Evolutionary conservation across 2,329 filamentous ascomycete species (phyloP).

Genomic region (Aureobasidium zeae): DNA sequence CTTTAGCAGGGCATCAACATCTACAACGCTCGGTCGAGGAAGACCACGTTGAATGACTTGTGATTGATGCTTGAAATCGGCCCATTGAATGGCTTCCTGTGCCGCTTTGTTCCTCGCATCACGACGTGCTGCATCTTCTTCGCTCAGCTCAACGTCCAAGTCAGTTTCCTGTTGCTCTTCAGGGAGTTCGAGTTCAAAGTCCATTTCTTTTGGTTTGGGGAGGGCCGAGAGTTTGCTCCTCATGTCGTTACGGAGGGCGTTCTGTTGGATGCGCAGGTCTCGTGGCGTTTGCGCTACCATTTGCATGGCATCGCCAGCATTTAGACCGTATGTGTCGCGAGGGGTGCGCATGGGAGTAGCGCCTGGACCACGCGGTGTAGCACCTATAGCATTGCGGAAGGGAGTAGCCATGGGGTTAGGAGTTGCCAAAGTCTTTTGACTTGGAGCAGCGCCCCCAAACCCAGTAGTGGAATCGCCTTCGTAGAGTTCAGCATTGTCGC

Average conservation of each 20-base stretch:
- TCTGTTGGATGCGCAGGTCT: constrained; percentile 63
- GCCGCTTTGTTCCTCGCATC: constrained; percentile 58
- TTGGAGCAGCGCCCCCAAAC: constrained; percentile 74
- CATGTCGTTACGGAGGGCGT: constrained; percentile 59
- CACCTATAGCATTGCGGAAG: constrained; percentile 54
- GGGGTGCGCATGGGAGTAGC: constrained; percentile 83
- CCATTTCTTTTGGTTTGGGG: constrained; percentile 84
- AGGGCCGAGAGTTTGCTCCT: constrained; percentile 67
- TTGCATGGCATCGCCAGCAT: constrained; percentile 59
- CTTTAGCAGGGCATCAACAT: constrained; percentile 59
- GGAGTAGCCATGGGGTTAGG: constrained; percentile 95
- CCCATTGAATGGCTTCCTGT: constrained; percentile 53
- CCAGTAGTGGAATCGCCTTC: constrained; percentile 76
- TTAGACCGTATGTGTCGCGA: constrained; percentile 77
- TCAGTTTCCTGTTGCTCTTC: constrained; percentile 62
- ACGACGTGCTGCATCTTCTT: constrained; percentile 63
- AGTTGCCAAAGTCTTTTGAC: constrained; percentile 73
- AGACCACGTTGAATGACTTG: constrained; percentile 83
- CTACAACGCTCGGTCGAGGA: constrained; percentile 65
- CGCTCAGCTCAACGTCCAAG: constrained; percentile 43
- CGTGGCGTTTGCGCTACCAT: constrained; percentile 65
- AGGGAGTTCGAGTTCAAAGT: constrained; percentile 89
- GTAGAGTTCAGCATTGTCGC: constrained; percentile 83
- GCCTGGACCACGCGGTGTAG: constrained; percentile 53
- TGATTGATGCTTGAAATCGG: constrained; percentile 72